Evolutionary conservation across 176 grass and related monocot genomes (phyloP).

Genomic region (Melocanna baccifera): DNA sequence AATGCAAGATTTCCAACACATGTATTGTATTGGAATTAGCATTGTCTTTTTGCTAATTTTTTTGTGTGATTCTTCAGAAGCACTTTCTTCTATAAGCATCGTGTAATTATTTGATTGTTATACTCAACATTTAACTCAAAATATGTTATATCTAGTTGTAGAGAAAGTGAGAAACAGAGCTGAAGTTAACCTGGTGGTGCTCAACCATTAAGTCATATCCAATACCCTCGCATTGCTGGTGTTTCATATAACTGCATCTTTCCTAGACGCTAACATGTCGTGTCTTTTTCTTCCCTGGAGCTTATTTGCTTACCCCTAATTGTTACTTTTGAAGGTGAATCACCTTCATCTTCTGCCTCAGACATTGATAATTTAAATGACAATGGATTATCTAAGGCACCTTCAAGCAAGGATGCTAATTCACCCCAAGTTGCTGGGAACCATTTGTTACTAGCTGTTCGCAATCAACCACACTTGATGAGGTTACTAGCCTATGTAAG

Average conservation of each 20-base stretch:
- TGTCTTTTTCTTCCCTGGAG: conserved; percentile 2
- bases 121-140: neutral
- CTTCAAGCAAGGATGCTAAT: conserved; percentile 79
- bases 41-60: neutral
- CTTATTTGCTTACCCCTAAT: conserved; percentile 8
- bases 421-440: conserved; percentile 82
- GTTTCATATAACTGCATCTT: conserved; percentile 10
- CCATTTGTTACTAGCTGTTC: conserved; percentile 65
- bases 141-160: conserved; percentile 2
- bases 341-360: conserved; percentile 97
- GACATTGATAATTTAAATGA: conserved; percentile 98
- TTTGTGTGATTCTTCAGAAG: neutral
- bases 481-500: conserved; percentile 90
- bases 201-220: neutral
- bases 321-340: conserved; percentile 75
- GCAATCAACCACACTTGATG: conserved; percentile 72
- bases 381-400: conserved; percentile 59
- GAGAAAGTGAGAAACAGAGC: neutral
- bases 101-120: neutral
- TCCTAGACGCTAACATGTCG: neutral
- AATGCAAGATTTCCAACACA: neutral
- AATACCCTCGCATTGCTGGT: neutral
- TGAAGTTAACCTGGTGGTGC: neutral
- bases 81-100: neutral
- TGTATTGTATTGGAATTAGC: neutral